phyloP scores from a whole-genome alignment of 257 asterid species.

The Coffea canephora region DNA sequence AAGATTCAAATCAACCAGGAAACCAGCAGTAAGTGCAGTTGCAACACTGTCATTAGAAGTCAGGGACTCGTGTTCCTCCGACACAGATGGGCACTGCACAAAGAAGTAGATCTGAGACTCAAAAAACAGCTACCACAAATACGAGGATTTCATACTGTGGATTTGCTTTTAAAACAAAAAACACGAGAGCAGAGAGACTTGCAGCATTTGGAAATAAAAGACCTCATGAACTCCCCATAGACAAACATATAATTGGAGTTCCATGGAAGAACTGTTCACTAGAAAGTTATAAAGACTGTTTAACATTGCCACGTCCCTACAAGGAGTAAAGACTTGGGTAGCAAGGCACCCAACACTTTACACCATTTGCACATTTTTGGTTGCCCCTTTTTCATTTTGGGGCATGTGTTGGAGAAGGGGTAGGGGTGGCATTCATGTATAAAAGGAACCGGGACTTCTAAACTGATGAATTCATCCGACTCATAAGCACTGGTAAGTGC shows the following conservation, averaged over 20 bases:
- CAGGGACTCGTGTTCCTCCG: conserved; percentile 65
- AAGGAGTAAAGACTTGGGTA: background rate
- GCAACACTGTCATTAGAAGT: conserved; percentile 61
- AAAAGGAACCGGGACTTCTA: background rate
- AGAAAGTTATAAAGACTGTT: background rate
- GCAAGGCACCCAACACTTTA: background rate
- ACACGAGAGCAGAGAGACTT: background rate
- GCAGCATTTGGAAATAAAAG: conserved; percentile 4
- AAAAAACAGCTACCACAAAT: background rate
- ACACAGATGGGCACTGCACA: conserved; percentile 57
- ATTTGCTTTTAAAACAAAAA: background rate
- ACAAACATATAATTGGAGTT: background rate
- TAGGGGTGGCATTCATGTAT: background rate
- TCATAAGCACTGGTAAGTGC: background rate
- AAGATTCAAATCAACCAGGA: conserved; percentile 51
- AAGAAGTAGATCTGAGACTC: conserved; percentile 9
- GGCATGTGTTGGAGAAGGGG: background rate
- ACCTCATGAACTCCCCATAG: background rate
- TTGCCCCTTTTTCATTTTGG: background rate
- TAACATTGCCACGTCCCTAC: background rate
- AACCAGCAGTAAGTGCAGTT: conserved; percentile 37
- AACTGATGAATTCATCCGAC: background rate
- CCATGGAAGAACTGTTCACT: background rate
- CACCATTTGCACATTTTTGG: too few species aligned
- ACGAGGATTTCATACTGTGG: too few species aligned